Conservation (phyloP, 495 filamentous ascomycete genomes). For the Usnea hakonensis region DNA sequence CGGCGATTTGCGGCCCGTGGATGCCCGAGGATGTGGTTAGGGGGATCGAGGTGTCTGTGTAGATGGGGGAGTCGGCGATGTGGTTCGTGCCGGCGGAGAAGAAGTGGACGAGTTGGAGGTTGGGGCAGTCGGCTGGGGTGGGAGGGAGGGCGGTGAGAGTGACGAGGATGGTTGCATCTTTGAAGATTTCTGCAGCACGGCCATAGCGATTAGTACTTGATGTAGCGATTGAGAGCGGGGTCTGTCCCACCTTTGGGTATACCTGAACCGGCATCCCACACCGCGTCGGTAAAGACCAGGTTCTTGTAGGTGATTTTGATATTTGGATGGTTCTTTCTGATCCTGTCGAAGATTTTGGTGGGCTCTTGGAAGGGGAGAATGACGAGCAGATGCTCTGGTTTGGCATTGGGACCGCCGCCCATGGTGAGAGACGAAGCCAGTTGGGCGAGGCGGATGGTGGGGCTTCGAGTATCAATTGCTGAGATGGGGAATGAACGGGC, state of each 20-base stretch:
- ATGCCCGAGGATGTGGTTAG: constrained; percentile 70
- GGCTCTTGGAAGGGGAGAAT: constrained; percentile 40
- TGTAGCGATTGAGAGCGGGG: neutral
- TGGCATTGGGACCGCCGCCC: constrained; percentile 27
- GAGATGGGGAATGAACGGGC: neutral
- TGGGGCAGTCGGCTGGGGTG: constrained; percentile 22
- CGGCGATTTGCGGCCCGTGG: constrained; percentile 76
- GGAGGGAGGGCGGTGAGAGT: constrained; percentile 49
- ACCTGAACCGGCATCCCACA: neutral
- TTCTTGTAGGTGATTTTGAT: constrained; percentile 38
- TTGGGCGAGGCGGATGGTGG: constrained; percentile 4
- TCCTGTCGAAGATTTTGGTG: constrained; percentile 31
- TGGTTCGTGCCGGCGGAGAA: constrained; percentile 70
- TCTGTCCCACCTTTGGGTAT: constrained; percentile 6
- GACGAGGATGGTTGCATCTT: constrained; percentile 55
- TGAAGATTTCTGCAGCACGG: constrained; percentile 39
- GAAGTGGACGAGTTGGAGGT: constrained; percentile 58
- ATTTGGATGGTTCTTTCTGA: constrained; percentile 44
- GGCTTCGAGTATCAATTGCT: neutral
- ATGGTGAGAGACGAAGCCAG: constrained; percentile 21
- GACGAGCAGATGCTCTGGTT: constrained; percentile 36
- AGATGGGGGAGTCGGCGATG: constrained; percentile 53
- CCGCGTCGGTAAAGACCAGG: constrained; percentile 8
- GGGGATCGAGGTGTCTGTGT: constrained; percentile 52
- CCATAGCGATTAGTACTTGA: neutral